A percentile compares a stretch with the other conserved stretches of the same genome.
These are phyloP conservation scores for Leccinum arenicola DNA, from an alignment of 768 basidiomycete genomes.

Conservation along the genomic window DNA sequence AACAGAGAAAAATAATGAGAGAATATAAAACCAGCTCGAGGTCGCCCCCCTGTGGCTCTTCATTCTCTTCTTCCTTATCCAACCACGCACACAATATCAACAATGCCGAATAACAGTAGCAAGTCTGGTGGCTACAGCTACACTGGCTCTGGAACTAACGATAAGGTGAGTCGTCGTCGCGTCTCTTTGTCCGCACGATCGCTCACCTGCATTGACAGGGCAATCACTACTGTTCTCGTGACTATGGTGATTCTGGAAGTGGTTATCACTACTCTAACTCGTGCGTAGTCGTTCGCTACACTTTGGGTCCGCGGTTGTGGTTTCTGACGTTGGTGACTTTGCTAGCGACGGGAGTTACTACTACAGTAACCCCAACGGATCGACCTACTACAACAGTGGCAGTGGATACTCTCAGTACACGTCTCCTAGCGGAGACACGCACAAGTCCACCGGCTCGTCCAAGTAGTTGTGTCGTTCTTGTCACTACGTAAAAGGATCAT, in stretches of 20 bases:
- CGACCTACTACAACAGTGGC: slow-evolving; percentile 57
- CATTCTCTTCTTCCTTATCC: background rate
- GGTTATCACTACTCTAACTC: slow-evolving; percentile 64
- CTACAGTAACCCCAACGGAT: slow-evolving; percentile 58
- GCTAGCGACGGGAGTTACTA: slow-evolving; percentile 57
- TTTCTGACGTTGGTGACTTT: background rate
- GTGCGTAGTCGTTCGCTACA: slow-evolving; percentile 31
- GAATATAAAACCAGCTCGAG: slow-evolving; percentile 2
- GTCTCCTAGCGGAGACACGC: slow-evolving; percentile 36
- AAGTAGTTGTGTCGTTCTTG: slow-evolving; percentile 15
- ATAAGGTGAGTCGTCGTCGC: slow-evolving; percentile 38
- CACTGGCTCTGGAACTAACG: slow-evolving; percentile 51
- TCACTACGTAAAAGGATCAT: background rate
- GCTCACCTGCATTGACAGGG: slow-evolving; percentile 37
- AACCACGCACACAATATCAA: background rate
- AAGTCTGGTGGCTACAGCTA: slow-evolving; percentile 36
- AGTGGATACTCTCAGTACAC: slow-evolving; percentile 50
- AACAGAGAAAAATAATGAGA: slow-evolving; percentile 16
- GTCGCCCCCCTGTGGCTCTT: accelerated
- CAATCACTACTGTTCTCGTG: slow-evolving; percentile 59
- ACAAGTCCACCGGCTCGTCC: slow-evolving; percentile 28
- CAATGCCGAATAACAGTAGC: slow-evolving; percentile 17
- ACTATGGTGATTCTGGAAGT: slow-evolving; percentile 38
- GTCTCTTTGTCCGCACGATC: background rate
- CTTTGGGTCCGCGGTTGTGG: background rate